Base-by-base conservation (phyloP, 1,284 basidiomycete genomes). In the Puccinia triticina region DNA sequence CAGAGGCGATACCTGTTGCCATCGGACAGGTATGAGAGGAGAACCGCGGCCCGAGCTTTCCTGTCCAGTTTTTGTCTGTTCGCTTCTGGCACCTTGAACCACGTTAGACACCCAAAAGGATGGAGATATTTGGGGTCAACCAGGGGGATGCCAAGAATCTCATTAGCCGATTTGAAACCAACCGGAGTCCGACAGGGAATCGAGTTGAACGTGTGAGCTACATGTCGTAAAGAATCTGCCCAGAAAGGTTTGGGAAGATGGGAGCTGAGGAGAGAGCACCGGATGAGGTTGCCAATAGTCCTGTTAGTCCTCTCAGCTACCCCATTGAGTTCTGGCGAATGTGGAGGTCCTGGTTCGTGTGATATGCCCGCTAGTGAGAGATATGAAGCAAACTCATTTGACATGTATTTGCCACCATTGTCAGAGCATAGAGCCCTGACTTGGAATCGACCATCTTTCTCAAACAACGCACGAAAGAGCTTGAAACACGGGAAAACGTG, bases 61-160 rank as follows among this genome's bases (percentile, higher is more conserved):
- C 8, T 2, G 34, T 72, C 40, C 2, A 72, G 37, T 40, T 55
- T 57, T 1, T 48, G 10, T 50, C 23, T 8, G 12, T 29, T 75
- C 2, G 73, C 50, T 29, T 55, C 50, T 11, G 50, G 73, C 1
- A 75, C 73, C 32, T 75, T 48, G 73, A 11, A 57, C 46, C 50
- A 75, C 32, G 29, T 23, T 2, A 50, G 46, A 34, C 73, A 75
- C n/a, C 73, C 73, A 23, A 75, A 75, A 3, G 73, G 73, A 29
- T 75, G 50, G 2, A 75, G 48, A 8, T 32, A 7, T 11, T 40
- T 26, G 3, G 37, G 3, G n/a, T 48, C n/a, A 3, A 75, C 50
- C 1, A 43, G 11, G 11, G 48, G 48, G 16, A 11, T 5, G 11
- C 40, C 18, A 1, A 50, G 11, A 2, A 72, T 32, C 10, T 4